phyloP scores from a whole-genome alignment of 148 eudicot genomes.

The Mesembryanthemum crystallinum region DNA sequence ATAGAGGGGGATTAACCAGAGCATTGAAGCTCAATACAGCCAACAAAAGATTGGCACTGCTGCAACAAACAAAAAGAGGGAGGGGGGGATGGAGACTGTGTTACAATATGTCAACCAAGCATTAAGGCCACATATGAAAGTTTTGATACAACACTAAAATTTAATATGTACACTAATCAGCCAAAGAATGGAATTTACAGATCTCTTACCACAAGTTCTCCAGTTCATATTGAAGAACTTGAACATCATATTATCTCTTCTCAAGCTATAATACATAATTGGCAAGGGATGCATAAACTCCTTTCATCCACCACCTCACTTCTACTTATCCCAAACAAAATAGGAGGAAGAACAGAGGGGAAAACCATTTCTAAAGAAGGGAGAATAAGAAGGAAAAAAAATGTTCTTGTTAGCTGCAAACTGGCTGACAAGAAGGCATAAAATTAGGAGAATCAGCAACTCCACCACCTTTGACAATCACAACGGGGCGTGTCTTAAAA shows the following conservation, averaged over 20 bases:
- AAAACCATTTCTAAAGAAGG: neutral
- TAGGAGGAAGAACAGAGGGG: neutral
- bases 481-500: conserved; percentile 6
- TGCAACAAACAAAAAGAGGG: too few relatives aligned
- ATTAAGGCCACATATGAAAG: too few relatives aligned
- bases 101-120: neutral
- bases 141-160: neutral
- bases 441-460: conserved; percentile 7
- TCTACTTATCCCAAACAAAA: neutral
- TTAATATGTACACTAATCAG: conserved; percentile 12
- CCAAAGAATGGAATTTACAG: neutral
- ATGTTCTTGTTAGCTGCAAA: conserved; percentile 16
- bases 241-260: neutral
- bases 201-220: neutral
- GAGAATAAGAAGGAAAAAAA: neutral
- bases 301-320: neutral
- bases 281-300: neutral
- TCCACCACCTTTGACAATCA: neutral
- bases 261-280: neutral
- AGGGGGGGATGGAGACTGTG: neutral
- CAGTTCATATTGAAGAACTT: neutral
- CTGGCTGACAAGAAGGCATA: conserved; percentile 8
- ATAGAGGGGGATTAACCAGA: too few relatives aligned
- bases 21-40: too few relatives aligned
- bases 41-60: too few relatives aligned